Evolutionary conservation across 495 filamentous ascomycete genomes (phyloP).

Genomic region (Margaritispora aquatica): DNA sequence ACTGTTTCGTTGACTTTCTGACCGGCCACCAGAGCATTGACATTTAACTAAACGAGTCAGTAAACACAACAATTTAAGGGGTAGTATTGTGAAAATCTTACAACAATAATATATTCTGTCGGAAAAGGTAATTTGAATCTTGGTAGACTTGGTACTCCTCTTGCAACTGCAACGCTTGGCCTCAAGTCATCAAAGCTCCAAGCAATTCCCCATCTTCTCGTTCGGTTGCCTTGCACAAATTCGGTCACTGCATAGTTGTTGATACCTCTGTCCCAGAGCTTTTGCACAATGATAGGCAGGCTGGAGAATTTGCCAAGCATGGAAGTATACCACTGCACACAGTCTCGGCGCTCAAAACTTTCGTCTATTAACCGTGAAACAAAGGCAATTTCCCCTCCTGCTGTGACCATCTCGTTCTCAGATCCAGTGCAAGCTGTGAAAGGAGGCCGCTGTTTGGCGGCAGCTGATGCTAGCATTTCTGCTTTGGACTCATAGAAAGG

Average conservation of each 20-base stretch:
- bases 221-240: constrained; percentile 74
- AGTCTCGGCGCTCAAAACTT: constrained; percentile 51
- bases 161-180: constrained; percentile 52
- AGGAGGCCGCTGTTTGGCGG: constrained; percentile 60
- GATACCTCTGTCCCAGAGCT: constrained; percentile 51
- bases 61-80: not conserved
- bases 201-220: constrained; percentile 77
- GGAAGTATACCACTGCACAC: constrained; percentile 80
- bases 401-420: constrained; percentile 78
- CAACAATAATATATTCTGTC: constrained; percentile 46
- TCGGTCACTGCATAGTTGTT: constrained; percentile 79
- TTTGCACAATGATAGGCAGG: constrained; percentile 54
- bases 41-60: constrained; percentile 16
- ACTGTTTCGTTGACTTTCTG: constrained; percentile 36
- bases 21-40: constrained; percentile 10
- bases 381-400: constrained; percentile 80
- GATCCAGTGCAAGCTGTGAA: constrained; percentile 78
- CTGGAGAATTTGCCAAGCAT: constrained; percentile 86
- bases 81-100: constrained; percentile 17
- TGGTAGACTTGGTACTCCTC: constrained; percentile 48
- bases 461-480: constrained; percentile 60
- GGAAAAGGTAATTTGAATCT: constrained; percentile 57
- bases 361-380: constrained; percentile 69
- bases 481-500: constrained; percentile 77
- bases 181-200: constrained; percentile 76